phyloP scores from a whole-genome alignment of 768 basidiomycete species.

The Symmetrospora coprosmae region DNA sequence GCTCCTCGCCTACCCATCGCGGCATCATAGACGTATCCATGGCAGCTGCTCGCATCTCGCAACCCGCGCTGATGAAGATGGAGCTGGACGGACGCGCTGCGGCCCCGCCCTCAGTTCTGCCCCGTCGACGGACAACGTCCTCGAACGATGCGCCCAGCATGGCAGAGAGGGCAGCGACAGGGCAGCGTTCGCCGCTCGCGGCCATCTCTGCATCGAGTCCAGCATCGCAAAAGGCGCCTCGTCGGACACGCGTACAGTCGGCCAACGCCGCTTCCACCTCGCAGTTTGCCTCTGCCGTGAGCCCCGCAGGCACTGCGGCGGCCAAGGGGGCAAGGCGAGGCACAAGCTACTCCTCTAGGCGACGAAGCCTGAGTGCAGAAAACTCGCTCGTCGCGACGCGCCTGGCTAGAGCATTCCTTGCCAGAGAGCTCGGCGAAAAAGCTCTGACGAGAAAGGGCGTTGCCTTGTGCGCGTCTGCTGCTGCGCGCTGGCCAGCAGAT shows the following conservation, averaged over 20 bases:
- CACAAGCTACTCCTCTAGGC: neutral
- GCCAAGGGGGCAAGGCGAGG: neutral
- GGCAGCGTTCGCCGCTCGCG: neutral
- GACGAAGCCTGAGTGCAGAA: neutral
- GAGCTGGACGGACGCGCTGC: no score
- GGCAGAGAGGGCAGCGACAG: neutral
- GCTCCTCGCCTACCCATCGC: neutral
- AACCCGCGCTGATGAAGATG: neutral
- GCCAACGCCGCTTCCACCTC: neutral
- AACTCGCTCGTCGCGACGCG: conserved; percentile 7
- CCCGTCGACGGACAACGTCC: neutral
- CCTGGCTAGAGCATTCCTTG: neutral
- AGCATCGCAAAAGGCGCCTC: conserved; percentile 10
- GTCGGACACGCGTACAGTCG: conserved; percentile 1
- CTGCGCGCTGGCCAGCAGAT: neutral
- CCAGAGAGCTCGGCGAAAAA: conserved; percentile 16
- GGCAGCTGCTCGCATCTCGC: neutral
- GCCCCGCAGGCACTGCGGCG: neutral
- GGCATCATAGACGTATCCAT: neutral
- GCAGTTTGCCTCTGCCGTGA: neutral
- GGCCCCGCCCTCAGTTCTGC: no score
- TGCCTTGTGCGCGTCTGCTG: neutral
- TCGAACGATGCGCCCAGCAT: neutral
- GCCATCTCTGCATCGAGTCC: no score
- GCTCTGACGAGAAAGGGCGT: neutral